Percentiles rank a stretch among this genome's conserved stretches.
Evolutionary conservation across 163 green algal genomes (phyloP).

Genomic region (Scenedesmus sp.): DNA sequence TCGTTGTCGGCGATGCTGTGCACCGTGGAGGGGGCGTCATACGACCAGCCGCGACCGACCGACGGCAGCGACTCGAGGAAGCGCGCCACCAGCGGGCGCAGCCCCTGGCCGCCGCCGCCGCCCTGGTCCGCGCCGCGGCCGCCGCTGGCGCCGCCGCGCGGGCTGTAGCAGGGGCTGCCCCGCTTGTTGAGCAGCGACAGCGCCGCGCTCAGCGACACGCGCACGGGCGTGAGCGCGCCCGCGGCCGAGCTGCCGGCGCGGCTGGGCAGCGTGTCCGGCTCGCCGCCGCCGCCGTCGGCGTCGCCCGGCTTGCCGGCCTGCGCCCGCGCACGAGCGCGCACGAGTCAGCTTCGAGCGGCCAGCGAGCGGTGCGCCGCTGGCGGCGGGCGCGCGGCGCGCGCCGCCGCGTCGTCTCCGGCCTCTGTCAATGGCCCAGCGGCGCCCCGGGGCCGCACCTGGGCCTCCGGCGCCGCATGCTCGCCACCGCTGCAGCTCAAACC

Average conservation of each 20-base stretch:
- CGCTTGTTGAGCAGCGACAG: conserved; percentile 33
- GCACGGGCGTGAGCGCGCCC: background rate
- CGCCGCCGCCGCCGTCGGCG: too few species aligned
- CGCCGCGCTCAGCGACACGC: conserved; percentile 21
- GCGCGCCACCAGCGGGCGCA: conserved; percentile 15
- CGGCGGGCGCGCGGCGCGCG: too few species aligned
- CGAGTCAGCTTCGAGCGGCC: too few species aligned
- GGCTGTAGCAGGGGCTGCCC: conserved; percentile 14
- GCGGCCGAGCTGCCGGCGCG: background rate
- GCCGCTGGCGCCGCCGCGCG: background rate
- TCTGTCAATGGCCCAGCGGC: too few species aligned
- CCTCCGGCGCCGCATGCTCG: too few species aligned
- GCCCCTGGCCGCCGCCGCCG: too few species aligned
- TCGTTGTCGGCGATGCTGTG: conserved; percentile 7
- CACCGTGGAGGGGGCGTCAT: background rate
- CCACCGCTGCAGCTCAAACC: too few species aligned
- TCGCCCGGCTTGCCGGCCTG: too few species aligned
- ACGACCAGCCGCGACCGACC: conserved; percentile 2
- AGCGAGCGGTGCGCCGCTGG: too few species aligned
- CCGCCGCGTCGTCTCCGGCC: too few species aligned
- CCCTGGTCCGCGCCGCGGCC: conserved; percentile 3
- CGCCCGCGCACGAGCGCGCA: too few species aligned
- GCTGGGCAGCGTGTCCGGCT: conserved; percentile 4
- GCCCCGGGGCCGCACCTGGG: too few species aligned
- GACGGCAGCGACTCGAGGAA: conserved; percentile 36